Evolutionary conservation across 1,284 basidiomycete species (phyloP).

Genomic region (Cutaneotrichosporon curvatum): DNA sequence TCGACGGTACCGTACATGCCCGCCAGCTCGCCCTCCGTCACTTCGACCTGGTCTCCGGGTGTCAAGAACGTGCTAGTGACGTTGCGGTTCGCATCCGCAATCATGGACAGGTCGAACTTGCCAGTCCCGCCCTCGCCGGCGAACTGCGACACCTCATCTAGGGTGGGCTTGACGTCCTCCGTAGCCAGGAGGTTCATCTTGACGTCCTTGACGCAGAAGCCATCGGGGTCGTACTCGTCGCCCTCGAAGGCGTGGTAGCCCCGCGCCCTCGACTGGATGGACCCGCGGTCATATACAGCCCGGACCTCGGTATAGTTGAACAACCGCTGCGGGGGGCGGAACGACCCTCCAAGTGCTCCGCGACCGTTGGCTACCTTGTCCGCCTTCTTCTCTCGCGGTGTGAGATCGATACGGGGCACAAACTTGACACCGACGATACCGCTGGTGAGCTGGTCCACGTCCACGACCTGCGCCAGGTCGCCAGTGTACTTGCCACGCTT

Average conservation of each 20-base stretch:
- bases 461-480: slow-evolving; percentile 91
- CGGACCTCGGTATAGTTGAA: slow-evolving; percentile 93
- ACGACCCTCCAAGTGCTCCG: slow-evolving; percentile 16
- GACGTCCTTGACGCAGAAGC: slow-evolving; percentile 96
- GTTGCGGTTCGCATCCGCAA: slow-evolving; percentile 41
- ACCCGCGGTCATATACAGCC: slow-evolving; percentile 80
- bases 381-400: slow-evolving; percentile 73
- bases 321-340: slow-evolving; percentile 77
- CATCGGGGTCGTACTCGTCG: slow-evolving; percentile 86
- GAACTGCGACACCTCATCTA: slow-evolving; percentile 94
- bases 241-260: slow-evolving; percentile 82
- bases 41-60: slow-evolving; percentile 94
- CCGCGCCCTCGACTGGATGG: too few species aligned
- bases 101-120: slow-evolving; percentile 41
- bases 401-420: slow-evolving; percentile 93
- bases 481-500: slow-evolving; percentile 89
- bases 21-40: slow-evolving; percentile 92
- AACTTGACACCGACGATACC: slow-evolving; percentile 74
- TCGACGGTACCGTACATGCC: slow-evolving; percentile 89
- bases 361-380: slow-evolving; percentile 49
- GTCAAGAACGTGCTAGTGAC: slow-evolving; percentile 70
- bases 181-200: slow-evolving; percentile 68
- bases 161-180: slow-evolving; percentile 87
- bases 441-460: slow-evolving; percentile 81
- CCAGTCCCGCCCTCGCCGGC: slow-evolving; percentile 50